These are phyloP conservation scores for Metschnikowia sp. DNA, from an alignment of 805 yeast species.

Conservation along the genomic window DNA sequence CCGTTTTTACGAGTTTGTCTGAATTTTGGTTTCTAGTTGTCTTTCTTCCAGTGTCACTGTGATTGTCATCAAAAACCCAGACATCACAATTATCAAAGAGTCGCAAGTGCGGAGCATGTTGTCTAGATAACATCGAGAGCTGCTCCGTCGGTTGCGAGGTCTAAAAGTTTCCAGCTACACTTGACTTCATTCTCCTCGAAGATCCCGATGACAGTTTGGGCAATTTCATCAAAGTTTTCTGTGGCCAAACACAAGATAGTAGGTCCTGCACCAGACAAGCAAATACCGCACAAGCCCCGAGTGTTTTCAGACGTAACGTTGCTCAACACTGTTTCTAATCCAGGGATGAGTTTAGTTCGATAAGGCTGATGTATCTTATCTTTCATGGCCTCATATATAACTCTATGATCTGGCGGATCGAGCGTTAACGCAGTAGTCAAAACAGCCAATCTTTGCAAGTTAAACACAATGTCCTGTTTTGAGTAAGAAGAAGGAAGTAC, in stretches of 20 bases:
- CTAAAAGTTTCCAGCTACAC: constrained; percentile 81
- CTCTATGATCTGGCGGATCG: constrained; percentile 73
- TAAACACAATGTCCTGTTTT: constrained; percentile 81
- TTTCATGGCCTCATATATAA: constrained; percentile 93
- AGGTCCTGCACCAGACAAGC: constrained; percentile 97
- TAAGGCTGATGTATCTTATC: constrained; percentile 97
- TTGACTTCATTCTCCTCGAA: constrained; percentile 63
- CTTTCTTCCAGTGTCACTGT: too few relatives aligned
- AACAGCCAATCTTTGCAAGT: constrained; percentile 88
- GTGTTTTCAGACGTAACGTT: constrained; percentile 78
- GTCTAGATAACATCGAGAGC: constrained; percentile 31
- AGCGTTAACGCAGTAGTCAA: constrained; percentile 89
- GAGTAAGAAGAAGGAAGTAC: constrained; percentile 82
- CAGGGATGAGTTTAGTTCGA: constrained; percentile 88
- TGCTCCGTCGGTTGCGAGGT: constrained; percentile 88
- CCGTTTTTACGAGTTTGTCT: too few relatives aligned
- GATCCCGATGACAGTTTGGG: constrained; percentile 65
- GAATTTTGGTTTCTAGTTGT: too few relatives aligned
- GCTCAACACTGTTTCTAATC: constrained; percentile 74
- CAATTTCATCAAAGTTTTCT: constrained; percentile 78
- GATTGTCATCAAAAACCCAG: too few relatives aligned
- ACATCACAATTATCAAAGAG: too few relatives aligned
- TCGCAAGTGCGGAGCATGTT: not conserved
- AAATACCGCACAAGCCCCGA: constrained; percentile 87
- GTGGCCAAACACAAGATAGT: constrained; percentile 94